Percentiles rank a stretch among this genome's conserved stretches.
Evolutionary conservation across 306 rosid genomes (phyloP).

Genomic region (Castanea mollissima): DNA sequence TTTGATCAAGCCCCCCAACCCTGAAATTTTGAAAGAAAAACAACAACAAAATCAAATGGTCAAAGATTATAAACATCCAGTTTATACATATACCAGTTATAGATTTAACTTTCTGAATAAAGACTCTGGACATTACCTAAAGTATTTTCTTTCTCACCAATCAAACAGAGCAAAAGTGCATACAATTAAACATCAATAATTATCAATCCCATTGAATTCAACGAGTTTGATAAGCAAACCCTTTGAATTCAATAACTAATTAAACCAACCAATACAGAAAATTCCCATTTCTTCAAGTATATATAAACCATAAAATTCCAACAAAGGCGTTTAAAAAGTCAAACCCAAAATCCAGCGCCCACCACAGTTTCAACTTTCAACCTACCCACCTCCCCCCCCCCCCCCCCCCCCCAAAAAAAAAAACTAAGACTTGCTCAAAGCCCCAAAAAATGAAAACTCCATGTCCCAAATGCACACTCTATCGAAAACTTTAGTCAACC

Average conservation of each 20-base stretch:
- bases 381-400: neutral
- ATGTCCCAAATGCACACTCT: conserved; percentile 23
- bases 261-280: conserved; percentile 2
- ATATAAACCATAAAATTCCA: neutral
- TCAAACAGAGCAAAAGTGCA: neutral
- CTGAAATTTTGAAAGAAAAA: neutral
- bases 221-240: neutral
- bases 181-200: neutral
- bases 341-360: conserved; percentile 13
- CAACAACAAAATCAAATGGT: neutral
- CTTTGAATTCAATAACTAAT: conserved; percentile 20
- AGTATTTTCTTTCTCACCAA: neutral
- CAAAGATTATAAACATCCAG: neutral
- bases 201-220: too few species aligned
- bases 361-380: conserved; percentile 4
- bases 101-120: neutral
- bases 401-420: too few species aligned
- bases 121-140: neutral
- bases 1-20: neutral
- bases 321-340: conserved; percentile 20
- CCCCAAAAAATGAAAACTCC: conserved; percentile 16
- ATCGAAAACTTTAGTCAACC: conserved; percentile 25
- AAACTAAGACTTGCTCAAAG: neutral
- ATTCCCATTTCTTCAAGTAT: neutral
- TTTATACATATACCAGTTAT: neutral